Base-by-base conservation (phyloP, 345 rosid species). In the Salix exigua region DNA sequence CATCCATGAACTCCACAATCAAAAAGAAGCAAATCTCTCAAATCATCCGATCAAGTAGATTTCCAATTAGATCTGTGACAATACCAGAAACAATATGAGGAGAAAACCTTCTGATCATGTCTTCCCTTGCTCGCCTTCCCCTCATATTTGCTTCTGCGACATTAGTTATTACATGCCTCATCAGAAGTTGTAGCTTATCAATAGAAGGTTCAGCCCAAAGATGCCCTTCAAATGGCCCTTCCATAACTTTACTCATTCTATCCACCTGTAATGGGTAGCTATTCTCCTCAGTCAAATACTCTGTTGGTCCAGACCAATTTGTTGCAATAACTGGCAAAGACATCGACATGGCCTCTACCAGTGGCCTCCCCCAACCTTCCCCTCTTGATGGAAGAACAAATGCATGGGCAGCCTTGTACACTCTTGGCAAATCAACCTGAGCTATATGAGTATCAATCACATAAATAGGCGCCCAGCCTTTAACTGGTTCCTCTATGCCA, bases 261-360 rank as follows among this genome's bases (percentile, higher is more conserved):
- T 84, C 90, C 30, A 91, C 87, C 0, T 73, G 85, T 86, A 94
- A 81, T 14, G 93, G 96, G 55, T 88, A 94, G 82, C 96, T 78
- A 51, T 92, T 94, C 84, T 73, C 80, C 38, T 83, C 88, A 1
- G 93, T 94, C 82, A 91, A 73, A 83, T 91, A 94, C 85, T 94
- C 96, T 0, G 88, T 79, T 13, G 96, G 93, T 16, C 97, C 97
- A 13, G 97, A 91, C 97, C 97, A 94, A 77, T 94, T 91, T 0
- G 98, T 89, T 7, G 91, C 81, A 35, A 92, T 92, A 74, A 91
- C 92, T 0, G 96, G 97, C 78, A 91, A 88, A 53, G 91, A 81
- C 96, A 94, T 94, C 12, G 98, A 87, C 97, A 92, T 94, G 37
- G 97, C 98, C 84, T 92, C 98, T 68, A 88, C 92, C 19, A 88